Evolutionary conservation across 2,329 filamentous ascomycete species (phyloP).

Genomic region (Cladobotryum mycophilum): DNA sequence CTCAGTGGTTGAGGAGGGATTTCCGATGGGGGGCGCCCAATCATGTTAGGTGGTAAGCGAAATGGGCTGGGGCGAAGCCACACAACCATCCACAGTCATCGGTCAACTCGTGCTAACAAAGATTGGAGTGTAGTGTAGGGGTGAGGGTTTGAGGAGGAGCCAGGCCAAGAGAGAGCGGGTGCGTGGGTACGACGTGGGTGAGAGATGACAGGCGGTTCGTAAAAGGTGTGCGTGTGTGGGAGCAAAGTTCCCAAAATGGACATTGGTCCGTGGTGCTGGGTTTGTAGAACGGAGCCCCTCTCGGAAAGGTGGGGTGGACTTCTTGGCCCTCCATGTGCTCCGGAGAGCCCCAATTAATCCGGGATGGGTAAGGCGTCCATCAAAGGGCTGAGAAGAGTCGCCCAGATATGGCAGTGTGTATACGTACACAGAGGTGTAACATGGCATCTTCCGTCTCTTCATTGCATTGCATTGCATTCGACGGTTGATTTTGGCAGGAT

Average conservation of each 20-base stretch:
- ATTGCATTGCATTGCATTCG: background rate
- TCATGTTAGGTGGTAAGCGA: constrained; percentile 10
- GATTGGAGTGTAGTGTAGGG: background rate
- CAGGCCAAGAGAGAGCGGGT: background rate
- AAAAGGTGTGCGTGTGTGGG: background rate
- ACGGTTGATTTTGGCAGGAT: too few relatives aligned
- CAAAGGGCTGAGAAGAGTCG: background rate
- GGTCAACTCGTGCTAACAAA: background rate
- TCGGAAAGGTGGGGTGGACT: constrained; percentile 12
- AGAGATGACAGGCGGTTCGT: constrained; percentile 4
- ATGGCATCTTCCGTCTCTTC: background rate
- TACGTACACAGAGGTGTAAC: constrained; percentile 8
- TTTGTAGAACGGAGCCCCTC: constrained; percentile 1
- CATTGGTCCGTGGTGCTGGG: constrained; percentile 7
- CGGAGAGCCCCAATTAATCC: constrained; percentile 2
- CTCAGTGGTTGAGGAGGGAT: too few relatives aligned
- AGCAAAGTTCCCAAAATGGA: constrained; percentile 8
- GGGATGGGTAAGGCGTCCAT: constrained; percentile 2
- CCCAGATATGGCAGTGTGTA: constrained; percentile 4
- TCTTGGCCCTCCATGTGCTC: background rate
- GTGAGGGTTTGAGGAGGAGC: too few relatives aligned
- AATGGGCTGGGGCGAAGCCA: constrained; percentile 10
- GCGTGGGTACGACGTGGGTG: background rate
- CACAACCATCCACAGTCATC: background rate
- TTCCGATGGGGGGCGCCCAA: background rate